phyloP scores from a whole-genome alignment of 345 rosid species.

The Moricandia moricandioides region DNA sequence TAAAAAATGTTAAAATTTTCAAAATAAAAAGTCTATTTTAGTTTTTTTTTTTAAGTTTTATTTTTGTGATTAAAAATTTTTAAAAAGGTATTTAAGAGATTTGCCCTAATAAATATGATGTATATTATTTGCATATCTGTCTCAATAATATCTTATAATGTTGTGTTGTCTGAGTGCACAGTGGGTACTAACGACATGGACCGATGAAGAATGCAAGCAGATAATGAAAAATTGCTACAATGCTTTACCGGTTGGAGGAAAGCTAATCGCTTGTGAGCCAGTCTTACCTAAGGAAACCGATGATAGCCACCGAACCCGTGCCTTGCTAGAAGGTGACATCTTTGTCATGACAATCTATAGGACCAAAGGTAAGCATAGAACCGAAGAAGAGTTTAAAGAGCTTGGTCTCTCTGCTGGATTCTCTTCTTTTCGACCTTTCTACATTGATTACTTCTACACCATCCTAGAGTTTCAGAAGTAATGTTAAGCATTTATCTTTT shows the following conservation, averaged over 20 bases:
- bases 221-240: constrained; percentile 83
- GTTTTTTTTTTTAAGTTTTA: too few species aligned
- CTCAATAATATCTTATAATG: neutral
- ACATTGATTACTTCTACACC: constrained; percentile 62
- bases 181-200: constrained; percentile 85
- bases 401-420: constrained; percentile 70
- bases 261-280: constrained; percentile 81
- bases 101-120: neutral
- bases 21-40: too few species aligned
- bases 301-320: constrained; percentile 69
- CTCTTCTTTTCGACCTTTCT: constrained; percentile 46
- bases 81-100: neutral
- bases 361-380: constrained; percentile 77
- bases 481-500: neutral
- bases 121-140: neutral
- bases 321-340: constrained; percentile 76
- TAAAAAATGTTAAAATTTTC: too few species aligned
- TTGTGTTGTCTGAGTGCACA: constrained; percentile 29
- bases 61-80: too few species aligned
- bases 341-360: constrained; percentile 80
- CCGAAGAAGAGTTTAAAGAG: constrained; percentile 63
- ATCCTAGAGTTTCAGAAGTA: constrained; percentile 78
- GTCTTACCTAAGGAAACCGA: constrained; percentile 66
- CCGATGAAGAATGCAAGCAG: constrained; percentile 73
- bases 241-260: constrained; percentile 73